A percentile compares a stretch with the other conserved stretches of the same genome.
Evolutionary conservation across 1,284 basidiomycete species (phyloP).

Genomic region (Pseudozyma thailandica): DNA sequence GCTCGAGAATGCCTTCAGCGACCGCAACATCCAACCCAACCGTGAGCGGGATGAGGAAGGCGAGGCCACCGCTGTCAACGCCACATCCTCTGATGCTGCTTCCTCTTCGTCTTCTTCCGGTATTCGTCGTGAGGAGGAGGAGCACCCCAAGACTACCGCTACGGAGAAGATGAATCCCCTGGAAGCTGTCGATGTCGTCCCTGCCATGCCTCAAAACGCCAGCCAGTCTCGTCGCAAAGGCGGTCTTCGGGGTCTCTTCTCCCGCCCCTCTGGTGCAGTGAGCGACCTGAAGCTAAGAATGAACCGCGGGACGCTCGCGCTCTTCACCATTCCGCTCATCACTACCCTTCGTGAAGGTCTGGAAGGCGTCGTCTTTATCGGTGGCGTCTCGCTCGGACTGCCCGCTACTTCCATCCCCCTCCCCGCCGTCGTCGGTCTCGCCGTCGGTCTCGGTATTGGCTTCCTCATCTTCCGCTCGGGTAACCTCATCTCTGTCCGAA

Average conservation of each 20-base stretch:
- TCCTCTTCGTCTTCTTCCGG: slow-evolving; percentile 17
- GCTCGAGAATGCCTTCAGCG: slow-evolving; percentile 54
- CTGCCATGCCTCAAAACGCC: slow-evolving; percentile 5
- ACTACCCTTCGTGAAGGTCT: slow-evolving; percentile 66
- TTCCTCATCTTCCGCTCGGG: slow-evolving; percentile 60
- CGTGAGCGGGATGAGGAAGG: slow-evolving; percentile 18
- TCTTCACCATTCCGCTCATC: slow-evolving; percentile 64
- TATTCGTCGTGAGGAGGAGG: slow-evolving; percentile 8
- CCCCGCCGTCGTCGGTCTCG: slow-evolving; percentile 62
- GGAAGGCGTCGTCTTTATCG: slow-evolving; percentile 65
- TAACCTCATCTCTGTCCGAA: slow-evolving; percentile 46
- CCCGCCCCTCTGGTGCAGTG: slow-evolving; percentile 20
- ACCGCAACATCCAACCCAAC: slow-evolving; percentile 19
- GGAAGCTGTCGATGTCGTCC: slow-evolving; percentile 38
- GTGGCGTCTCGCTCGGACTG: slow-evolving; percentile 63
- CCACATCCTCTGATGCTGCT: slow-evolving; percentile 4
- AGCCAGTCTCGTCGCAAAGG: neutral
- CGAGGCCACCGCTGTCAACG: slow-evolving; percentile 20
- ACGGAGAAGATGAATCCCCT: slow-evolving; percentile 46
- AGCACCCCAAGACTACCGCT: slow-evolving; percentile 20
- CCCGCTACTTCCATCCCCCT: slow-evolving; percentile 64
- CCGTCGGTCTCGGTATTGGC: slow-evolving; percentile 53
- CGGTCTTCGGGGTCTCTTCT: slow-evolving; percentile 25
- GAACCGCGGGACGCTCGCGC: slow-evolving; percentile 46
- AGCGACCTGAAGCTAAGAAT: slow-evolving; percentile 40